Conservation (phyloP, 805 yeast species). For the Ogataea sp. region DNA sequence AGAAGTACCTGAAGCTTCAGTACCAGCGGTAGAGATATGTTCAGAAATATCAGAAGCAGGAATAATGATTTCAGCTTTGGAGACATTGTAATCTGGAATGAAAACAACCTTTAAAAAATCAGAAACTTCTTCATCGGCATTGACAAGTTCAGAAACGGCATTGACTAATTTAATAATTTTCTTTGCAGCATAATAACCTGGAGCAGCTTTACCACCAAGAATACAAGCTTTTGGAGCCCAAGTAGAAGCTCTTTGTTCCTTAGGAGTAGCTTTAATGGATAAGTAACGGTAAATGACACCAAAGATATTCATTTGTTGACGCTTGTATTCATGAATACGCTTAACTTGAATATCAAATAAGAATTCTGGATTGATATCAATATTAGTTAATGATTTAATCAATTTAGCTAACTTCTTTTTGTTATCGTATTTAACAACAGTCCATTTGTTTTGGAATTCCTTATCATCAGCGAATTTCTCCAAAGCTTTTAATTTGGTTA, state of each 20-base stretch:
- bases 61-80: conserved; percentile 84
- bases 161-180: conserved; percentile 80
- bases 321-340: conserved; percentile 91
- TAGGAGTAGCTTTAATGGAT: conserved; percentile 59
- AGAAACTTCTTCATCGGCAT: conserved; percentile 66
- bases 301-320: conserved; percentile 89
- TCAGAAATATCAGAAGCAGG: conserved; percentile 90
- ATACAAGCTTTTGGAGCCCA: conserved; percentile 70
- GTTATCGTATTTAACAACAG: conserved; percentile 57
- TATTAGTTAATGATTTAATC: conserved; percentile 52
- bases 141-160: conserved; percentile 72
- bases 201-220: conserved; percentile 95
- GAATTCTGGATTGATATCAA: conserved; percentile 63
- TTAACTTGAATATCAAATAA: conserved; percentile 89
- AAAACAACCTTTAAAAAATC: conserved; percentile 79
- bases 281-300: conserved; percentile 83
- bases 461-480: conserved; percentile 61
- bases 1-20: conserved; percentile 94
- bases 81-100: conserved; percentile 88
- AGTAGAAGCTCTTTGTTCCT: conserved; percentile 49
- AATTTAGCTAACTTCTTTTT: conserved; percentile 59
- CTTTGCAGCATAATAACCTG: conserved; percentile 96
- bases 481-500: conserved; percentile 57
- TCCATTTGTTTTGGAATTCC: conserved; percentile 65
- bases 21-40: conserved; percentile 95